These are phyloP conservation scores for Kodamaea fukazawae DNA, from an alignment of 805 yeast genomes.

Conservation along the genomic window DNA sequence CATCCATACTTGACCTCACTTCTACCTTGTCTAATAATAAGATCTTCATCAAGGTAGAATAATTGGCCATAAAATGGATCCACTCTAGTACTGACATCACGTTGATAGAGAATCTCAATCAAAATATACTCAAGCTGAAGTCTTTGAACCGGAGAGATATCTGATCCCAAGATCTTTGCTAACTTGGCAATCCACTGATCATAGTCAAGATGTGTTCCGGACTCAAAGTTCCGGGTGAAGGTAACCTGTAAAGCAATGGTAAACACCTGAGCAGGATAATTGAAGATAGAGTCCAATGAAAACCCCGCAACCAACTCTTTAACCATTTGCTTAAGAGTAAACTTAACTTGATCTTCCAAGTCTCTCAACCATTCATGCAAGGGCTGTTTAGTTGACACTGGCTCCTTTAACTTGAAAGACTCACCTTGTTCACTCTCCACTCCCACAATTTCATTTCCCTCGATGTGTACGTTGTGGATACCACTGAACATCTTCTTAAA, in stretches of 20 bases:
- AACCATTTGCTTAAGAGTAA: constrained; percentile 42
- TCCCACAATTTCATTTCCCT: constrained; percentile 37
- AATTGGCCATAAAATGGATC: constrained; percentile 15
- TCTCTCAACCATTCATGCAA: constrained; percentile 61
- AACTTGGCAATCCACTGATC: constrained; percentile 20
- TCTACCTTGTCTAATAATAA: constrained; percentile 53
- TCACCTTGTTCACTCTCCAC: constrained; percentile 71
- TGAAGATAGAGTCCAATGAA: constrained; percentile 26
- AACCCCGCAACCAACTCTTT: constrained; percentile 11
- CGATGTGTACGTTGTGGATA: constrained; percentile 43
- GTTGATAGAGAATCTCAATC: constrained; percentile 64
- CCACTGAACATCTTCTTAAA: constrained; percentile 73
- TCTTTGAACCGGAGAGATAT: constrained; percentile 28
- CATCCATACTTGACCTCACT: constrained; percentile 63
- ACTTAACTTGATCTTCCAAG: constrained; percentile 54
- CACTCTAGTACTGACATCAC: constrained; percentile 21
- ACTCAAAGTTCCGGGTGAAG: constrained; percentile 51
- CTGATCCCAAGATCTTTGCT: constrained; percentile 22
- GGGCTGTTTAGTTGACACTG: constrained; percentile 42
- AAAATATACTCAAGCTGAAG: constrained; percentile 58
- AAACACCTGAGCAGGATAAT: constrained; percentile 55
- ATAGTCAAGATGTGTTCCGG: constrained; percentile 11
- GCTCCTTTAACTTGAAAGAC: constrained; percentile 35
- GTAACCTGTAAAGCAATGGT: constrained; percentile 53
- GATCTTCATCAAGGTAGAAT: constrained; percentile 41